Conservation (phyloP, 805 yeast species). For the Yarrowia yakushimensis region DNA sequence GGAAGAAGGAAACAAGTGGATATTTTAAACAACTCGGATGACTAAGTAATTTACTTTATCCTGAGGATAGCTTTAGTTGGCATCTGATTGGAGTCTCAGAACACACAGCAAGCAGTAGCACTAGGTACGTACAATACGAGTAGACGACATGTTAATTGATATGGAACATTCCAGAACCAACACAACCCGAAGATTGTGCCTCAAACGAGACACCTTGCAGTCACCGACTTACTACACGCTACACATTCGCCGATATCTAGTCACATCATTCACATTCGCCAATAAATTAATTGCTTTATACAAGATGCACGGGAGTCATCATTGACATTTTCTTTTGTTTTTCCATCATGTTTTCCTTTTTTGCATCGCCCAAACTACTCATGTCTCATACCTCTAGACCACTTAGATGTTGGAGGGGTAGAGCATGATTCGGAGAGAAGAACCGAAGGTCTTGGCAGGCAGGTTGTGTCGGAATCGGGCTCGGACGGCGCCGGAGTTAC, state of each 20-base stretch:
- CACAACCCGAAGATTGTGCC: no score
- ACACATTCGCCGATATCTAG: neutral
- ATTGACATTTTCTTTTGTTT: constrained; percentile 22
- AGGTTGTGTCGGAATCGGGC: constrained; percentile 98
- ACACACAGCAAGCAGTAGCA: no score
- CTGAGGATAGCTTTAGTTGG: no score
- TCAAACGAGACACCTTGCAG: no score
- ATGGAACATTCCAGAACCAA: neutral
- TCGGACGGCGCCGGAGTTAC: constrained; percentile 97
- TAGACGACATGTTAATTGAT: no score
- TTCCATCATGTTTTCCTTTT: constrained; percentile 17
- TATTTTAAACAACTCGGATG: no score
- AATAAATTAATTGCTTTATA: constrained; percentile 25
- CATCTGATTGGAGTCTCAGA: no score
- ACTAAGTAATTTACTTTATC: no score
- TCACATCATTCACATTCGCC: constrained; percentile 20
- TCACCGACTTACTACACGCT: neutral
- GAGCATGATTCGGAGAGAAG: constrained; percentile 98
- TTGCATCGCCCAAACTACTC: neutral
- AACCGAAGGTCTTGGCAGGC: constrained; percentile 99
- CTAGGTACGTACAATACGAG: no score
- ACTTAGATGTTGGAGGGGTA: constrained; percentile 98
- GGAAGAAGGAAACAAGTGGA: neutral
- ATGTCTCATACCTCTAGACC: neutral
- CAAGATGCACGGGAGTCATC: constrained; percentile 23